These are phyloP conservation scores for Capsella rubella DNA, from an alignment of 441 rosid genomes.

Conservation along the genomic window DNA sequence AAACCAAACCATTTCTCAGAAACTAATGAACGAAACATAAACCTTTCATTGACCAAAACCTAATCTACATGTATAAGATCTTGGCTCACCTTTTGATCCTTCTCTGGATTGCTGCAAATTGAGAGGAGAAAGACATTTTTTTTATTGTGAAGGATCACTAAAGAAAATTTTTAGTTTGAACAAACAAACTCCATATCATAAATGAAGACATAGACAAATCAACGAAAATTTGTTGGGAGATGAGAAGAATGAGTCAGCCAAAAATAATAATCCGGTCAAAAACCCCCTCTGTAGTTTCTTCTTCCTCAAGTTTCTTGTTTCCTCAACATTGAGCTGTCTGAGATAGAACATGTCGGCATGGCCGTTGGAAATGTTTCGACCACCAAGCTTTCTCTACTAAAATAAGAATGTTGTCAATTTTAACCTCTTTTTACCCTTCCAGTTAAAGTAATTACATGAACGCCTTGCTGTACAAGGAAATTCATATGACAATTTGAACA, in stretches of 20 bases:
- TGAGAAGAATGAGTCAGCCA: slow-evolving; percentile 41
- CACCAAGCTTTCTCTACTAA: slow-evolving; percentile 20
- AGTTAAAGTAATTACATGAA: neutral
- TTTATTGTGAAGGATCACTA: neutral
- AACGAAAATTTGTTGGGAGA: slow-evolving; percentile 36
- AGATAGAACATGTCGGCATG: slow-evolving; percentile 40
- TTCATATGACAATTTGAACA: neutral
- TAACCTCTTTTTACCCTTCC: slow-evolving; percentile 4
- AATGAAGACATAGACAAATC: neutral
- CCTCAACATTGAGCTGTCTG: slow-evolving; percentile 29
- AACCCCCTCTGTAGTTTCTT: slow-evolving; percentile 34
- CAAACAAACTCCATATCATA: neutral
- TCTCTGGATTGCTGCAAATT: slow-evolving; percentile 20
- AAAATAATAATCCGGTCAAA: slow-evolving; percentile 24
- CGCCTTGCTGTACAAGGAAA: slow-evolving; percentile 31
- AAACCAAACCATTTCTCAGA: neutral
- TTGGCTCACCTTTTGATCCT: slow-evolving; percentile 31
- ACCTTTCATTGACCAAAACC: slow-evolving; percentile 33
- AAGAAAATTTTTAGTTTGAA: neutral
- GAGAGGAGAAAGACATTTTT: slow-evolving; percentile 16
- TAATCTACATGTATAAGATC: slow-evolving; percentile 12
- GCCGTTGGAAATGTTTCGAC: slow-evolving; percentile 21
- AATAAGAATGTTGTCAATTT: slow-evolving; percentile 21
- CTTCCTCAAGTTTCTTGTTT: slow-evolving; percentile 18
- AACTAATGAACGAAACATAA: neutral